Evolutionary conservation across 1,139 yeast species (phyloP).

Genomic region (Saccharomyces hybrid): DNA sequence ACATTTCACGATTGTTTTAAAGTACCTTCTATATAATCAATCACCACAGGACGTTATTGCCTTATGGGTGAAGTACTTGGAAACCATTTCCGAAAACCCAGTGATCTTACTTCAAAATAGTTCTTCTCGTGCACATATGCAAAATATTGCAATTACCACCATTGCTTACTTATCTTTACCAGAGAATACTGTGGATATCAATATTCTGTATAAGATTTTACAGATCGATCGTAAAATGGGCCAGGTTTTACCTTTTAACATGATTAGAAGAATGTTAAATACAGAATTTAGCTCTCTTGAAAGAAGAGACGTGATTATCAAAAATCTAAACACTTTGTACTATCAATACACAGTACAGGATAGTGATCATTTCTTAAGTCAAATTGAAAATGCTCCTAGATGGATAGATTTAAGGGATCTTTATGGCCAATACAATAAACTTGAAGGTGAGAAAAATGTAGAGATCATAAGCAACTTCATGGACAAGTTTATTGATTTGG

Average conservation of each 20-base stretch:
- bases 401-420: background rate
- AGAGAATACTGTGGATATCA: constrained; percentile 14
- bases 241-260: constrained; percentile 11
- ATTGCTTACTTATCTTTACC: constrained; percentile 23
- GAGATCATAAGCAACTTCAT: constrained; percentile 12
- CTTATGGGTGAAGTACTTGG: constrained; percentile 28
- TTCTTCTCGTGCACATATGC: background rate
- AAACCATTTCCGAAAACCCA: constrained; percentile 4
- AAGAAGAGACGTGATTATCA: constrained; percentile 4
- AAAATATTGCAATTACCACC: constrained; percentile 17
- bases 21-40: constrained; percentile 11
- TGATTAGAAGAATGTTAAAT: constrained; percentile 7
- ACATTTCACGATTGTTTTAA: constrained; percentile 24
- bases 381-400: background rate
- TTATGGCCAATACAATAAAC: background rate
- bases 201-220: constrained; percentile 18
- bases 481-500: constrained; percentile 15
- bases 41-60: constrained; percentile 25
- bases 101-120: background rate
- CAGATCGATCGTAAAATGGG: constrained; percentile 12
- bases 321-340: background rate
- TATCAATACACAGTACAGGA: background rate
- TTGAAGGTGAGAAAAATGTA: background rate
- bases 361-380: background rate
- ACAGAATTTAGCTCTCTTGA: constrained; percentile 2